A percentile compares a stretch with the other conserved stretches of the same genome.
These are phyloP conservation scores for Agaricus subrufescens DNA, from an alignment of 768 basidiomycete species.

Conservation along the genomic window DNA sequence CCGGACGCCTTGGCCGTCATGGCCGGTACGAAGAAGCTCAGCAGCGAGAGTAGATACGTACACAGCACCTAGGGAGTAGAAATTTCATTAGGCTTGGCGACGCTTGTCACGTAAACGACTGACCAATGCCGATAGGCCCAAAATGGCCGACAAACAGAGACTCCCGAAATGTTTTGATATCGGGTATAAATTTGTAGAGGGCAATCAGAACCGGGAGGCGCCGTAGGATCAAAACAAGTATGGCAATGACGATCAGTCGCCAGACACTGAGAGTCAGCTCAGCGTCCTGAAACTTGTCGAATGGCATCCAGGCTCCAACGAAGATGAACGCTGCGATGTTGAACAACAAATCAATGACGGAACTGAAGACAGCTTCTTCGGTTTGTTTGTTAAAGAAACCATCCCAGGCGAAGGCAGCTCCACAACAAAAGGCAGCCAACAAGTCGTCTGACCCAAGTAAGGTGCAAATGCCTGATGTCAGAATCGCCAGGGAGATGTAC, in stretches of 20 bases:
- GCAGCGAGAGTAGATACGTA: constrained; percentile 88
- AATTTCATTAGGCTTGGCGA: background rate
- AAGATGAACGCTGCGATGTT: constrained; percentile 95
- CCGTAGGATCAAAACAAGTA: constrained; percentile 77
- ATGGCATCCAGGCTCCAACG: constrained; percentile 98
- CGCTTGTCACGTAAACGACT: constrained; percentile 14
- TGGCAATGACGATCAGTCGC: constrained; percentile 79
- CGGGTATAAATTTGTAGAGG: constrained; percentile 90
- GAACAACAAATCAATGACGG: constrained; percentile 94
- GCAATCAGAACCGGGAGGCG: constrained; percentile 82
- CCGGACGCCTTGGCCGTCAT: constrained; percentile 34
- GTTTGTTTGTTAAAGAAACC: constrained; percentile 92
- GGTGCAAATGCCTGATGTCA: constrained; percentile 80
- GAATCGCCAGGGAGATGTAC: constrained; percentile 77
- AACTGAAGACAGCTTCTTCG: constrained; percentile 92
- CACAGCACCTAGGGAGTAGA: constrained; percentile 57
- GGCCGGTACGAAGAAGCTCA: constrained; percentile 42
- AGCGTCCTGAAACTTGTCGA: constrained; percentile 66
- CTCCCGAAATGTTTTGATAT: constrained; percentile 91
- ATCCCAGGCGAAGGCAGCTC: constrained; percentile 96
- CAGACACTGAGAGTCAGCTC: constrained; percentile 71
- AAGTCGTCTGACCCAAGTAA: constrained; percentile 92
- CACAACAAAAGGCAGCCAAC: constrained; percentile 91
- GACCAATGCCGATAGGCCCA: constrained; percentile 80
- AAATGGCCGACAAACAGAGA: constrained; percentile 95